Conservation (phyloP, 177 flowering plant species). For the Vitis hybrid region DNA sequence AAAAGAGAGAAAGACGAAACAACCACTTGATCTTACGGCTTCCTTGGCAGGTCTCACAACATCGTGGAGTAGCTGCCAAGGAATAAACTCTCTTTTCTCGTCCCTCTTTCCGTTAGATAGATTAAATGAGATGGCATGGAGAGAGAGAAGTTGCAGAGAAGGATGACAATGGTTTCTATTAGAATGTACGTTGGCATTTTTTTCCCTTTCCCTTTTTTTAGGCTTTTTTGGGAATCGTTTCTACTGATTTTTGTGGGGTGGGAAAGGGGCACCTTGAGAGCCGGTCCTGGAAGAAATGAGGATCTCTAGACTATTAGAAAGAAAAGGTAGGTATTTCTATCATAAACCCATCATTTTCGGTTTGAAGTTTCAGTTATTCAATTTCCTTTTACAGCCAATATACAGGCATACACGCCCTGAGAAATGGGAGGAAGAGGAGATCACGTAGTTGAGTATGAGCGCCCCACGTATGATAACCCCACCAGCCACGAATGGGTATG, state of each 20-base stretch:
- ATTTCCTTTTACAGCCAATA: too few species aligned
- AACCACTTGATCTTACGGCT: too few species aligned
- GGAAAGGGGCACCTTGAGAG: conserved; percentile 28
- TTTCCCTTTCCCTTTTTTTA: not conserved
- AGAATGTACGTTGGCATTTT: not conserved
- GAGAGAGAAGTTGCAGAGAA: conserved; percentile 3
- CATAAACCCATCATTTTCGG: too few species aligned
- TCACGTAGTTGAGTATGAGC: too few species aligned
- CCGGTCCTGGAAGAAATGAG: conserved; percentile 42
- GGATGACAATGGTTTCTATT: conserved; percentile 8
- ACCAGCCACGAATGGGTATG: too few species aligned
- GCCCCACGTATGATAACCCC: too few species aligned
- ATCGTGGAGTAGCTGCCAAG: conserved; percentile 45
- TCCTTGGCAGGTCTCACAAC: conserved; percentile 18
- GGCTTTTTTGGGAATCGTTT: not conserved
- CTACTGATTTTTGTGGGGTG: conserved; percentile 12
- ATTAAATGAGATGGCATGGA: not conserved
- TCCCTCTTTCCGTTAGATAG: conserved; percentile 6
- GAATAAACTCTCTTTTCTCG: conserved; percentile 10
- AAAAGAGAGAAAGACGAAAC: not conserved
- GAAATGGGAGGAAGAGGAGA: too few species aligned
- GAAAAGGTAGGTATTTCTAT: not conserved
- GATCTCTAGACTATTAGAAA: conserved; percentile 43
- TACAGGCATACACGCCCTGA: too few species aligned
- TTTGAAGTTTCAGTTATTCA: too few species aligned